Evolutionary conservation across 2,329 filamentous ascomycete genomes (phyloP).

Genomic region (Dactylellina leptospora): DNA sequence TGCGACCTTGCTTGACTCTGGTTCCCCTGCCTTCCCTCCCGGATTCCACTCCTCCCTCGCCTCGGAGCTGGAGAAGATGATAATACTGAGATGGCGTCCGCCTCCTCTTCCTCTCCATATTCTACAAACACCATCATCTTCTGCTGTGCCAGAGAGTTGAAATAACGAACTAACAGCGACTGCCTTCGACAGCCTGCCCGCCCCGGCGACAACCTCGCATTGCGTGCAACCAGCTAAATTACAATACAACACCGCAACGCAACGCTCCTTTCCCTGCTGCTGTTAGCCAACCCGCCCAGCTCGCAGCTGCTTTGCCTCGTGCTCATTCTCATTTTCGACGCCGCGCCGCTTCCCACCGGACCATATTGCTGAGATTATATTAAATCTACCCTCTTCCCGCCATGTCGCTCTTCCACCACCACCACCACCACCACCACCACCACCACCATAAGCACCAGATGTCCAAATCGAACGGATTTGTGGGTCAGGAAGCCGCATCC

Average conservation of each 20-base stretch:
- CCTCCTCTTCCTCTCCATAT: not conserved
- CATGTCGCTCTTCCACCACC: conserved; percentile 48
- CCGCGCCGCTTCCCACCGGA: not conserved
- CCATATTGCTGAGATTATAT: not conserved
- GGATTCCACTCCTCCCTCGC: not conserved
- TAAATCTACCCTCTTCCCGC: not conserved
- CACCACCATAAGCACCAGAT: conserved; percentile 20
- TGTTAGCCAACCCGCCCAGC: no score
- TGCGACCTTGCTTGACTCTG: conserved; percentile 6
- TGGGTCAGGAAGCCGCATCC: conserved; percentile 12
- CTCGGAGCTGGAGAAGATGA: no score
- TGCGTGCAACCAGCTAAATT: no score
- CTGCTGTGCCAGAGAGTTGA: not conserved
- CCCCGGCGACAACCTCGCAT: conserved; percentile 1
- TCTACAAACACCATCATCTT: not conserved
- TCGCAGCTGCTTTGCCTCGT: not conserved
- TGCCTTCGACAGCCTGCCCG: no score
- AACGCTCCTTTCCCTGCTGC: no score
- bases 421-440: conserved; percentile 6
- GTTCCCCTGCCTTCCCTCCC: conserved; percentile 5
- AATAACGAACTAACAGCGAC: not conserved
- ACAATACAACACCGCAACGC: no score
- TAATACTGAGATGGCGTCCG: no score
- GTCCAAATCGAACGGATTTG: conserved; percentile 18
- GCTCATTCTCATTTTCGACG: no score